phyloP scores from a whole-genome alignment of 495 filamentous ascomycete genomes.

The Podospora pseudocomata region DNA sequence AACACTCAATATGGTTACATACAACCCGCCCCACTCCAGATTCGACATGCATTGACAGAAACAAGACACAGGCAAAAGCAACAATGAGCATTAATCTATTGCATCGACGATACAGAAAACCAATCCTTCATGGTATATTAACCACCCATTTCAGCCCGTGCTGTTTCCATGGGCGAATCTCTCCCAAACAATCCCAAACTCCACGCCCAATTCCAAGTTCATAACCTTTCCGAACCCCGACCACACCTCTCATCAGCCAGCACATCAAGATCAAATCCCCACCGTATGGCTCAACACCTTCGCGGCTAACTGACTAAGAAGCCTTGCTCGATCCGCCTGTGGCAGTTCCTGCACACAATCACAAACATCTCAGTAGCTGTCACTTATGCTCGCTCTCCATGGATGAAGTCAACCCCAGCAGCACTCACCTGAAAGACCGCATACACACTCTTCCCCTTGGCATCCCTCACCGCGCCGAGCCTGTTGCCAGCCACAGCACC shows the following conservation, averaged over 20 bases:
- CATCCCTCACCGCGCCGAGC: constrained; percentile 81
- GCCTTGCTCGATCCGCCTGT: constrained; percentile 68
- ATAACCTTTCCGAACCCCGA: neutral
- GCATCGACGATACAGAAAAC: neutral
- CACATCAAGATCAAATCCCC: constrained; percentile 33
- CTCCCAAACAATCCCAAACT: constrained; percentile 7
- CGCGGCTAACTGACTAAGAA: constrained; percentile 71
- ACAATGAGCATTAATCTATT: constrained; percentile 6
- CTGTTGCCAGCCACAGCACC: constrained; percentile 91
- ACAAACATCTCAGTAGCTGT: constrained; percentile 7
- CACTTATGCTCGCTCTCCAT: neutral
- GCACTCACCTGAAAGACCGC: constrained; percentile 64
- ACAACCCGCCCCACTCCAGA: neutral
- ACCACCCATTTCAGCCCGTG: neutral
- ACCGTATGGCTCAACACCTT: constrained; percentile 63
- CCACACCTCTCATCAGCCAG: neutral
- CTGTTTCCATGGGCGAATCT: neutral
- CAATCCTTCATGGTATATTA: neutral
- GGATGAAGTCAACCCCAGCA: constrained; percentile 11
- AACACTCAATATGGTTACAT: neutral
- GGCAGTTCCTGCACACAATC: constrained; percentile 58
- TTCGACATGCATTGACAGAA: neutral
- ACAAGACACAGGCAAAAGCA: neutral
- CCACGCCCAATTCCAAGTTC: neutral
- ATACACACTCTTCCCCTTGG: constrained; percentile 93